These are phyloP conservation scores for Pistacia atlantica DNA, from an alignment of 345 rosid genomes.

Conservation along the genomic window DNA sequence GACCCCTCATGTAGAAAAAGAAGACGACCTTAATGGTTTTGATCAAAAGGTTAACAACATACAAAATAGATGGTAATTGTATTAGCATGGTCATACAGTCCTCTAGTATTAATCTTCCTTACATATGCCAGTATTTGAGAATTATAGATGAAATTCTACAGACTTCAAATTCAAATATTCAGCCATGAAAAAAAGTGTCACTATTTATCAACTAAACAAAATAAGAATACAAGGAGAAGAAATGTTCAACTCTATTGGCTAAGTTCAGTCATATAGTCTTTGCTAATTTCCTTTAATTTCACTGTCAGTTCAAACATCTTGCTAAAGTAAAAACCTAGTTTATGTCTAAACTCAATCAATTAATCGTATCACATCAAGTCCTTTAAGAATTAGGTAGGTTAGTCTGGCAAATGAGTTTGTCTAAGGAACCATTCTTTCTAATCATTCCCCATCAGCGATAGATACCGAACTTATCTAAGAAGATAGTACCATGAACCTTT, in stretches of 20 bases:
- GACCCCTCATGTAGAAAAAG: not conserved
- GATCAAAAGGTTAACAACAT: not conserved
- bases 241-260: not conserved
- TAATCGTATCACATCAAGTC: slow-evolving; percentile 41
- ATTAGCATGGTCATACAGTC: not conserved
- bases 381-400: slow-evolving; percentile 42
- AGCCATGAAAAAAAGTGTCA: not conserved
- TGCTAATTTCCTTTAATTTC: slow-evolving; percentile 1
- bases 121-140: not conserved
- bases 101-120: not conserved
- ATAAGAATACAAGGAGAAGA: too few species aligned
- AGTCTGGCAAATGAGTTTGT: slow-evolving; percentile 41
- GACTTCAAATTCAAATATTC: not conserved
- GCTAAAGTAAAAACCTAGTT: slow-evolving; percentile 5
- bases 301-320: not conserved
- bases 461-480: slow-evolving; percentile 52
- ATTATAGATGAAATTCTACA: not conserved
- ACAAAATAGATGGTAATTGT: not conserved
- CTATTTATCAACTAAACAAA: not conserved
- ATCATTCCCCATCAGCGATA: slow-evolving; percentile 25
- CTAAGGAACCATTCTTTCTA: slow-evolving; percentile 31
- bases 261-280: slow-evolving; percentile 12
- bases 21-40: not conserved
- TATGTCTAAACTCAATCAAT: slow-evolving; percentile 12
- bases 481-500: slow-evolving; percentile 35